These are phyloP conservation scores for Tremella yokohamensis DNA, from an alignment of 768 basidiomycete genomes.

Conservation along the genomic window DNA sequence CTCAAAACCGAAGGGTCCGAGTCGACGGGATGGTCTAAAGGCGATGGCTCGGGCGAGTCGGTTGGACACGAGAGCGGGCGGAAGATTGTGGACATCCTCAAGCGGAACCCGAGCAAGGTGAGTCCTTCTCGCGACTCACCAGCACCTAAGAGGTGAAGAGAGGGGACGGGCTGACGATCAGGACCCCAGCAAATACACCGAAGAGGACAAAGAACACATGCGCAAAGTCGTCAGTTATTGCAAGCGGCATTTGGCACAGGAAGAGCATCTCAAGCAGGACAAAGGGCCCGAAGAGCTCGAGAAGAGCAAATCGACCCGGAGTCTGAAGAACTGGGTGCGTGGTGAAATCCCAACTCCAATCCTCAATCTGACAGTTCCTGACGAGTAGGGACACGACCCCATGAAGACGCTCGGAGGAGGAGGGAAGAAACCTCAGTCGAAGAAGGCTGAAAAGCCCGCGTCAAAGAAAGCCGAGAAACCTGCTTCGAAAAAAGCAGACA, in stretches of 20 bases:
- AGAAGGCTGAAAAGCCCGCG: slow-evolving; percentile 12
- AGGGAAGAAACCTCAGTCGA: slow-evolving; percentile 23
- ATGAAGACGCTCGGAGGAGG: slow-evolving; percentile 31
- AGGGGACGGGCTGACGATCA: slow-evolving; percentile 1
- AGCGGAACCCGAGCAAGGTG: slow-evolving; percentile 51
- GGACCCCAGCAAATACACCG: slow-evolving; percentile 48
- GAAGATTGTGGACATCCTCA: slow-evolving; percentile 52
- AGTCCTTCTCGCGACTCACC: slow-evolving; percentile 2
- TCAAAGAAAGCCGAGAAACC: slow-evolving; percentile 24
- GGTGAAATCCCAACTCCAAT: not conserved
- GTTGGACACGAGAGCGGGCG: slow-evolving; percentile 50
- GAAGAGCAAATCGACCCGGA: slow-evolving; percentile 46
- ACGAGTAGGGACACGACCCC: slow-evolving; percentile 43
- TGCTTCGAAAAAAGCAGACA: slow-evolving; percentile 19
- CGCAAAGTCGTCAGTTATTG: slow-evolving; percentile 51
- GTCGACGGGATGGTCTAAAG: slow-evolving; percentile 45
- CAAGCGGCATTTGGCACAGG: slow-evolving; percentile 50
- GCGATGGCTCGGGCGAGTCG: slow-evolving; percentile 46
- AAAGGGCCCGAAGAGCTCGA: slow-evolving; percentile 63
- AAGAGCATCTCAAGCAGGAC: slow-evolving; percentile 61
- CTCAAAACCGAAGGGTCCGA: slow-evolving; percentile 48
- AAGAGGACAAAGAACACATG: slow-evolving; percentile 53
- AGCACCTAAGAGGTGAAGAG: not conserved
- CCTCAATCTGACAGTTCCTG: not conserved
- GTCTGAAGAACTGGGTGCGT: slow-evolving; percentile 50